These are phyloP conservation scores for Suillus occidentalis DNA, from an alignment of 768 basidiomycete species.

Conservation along the genomic window DNA sequence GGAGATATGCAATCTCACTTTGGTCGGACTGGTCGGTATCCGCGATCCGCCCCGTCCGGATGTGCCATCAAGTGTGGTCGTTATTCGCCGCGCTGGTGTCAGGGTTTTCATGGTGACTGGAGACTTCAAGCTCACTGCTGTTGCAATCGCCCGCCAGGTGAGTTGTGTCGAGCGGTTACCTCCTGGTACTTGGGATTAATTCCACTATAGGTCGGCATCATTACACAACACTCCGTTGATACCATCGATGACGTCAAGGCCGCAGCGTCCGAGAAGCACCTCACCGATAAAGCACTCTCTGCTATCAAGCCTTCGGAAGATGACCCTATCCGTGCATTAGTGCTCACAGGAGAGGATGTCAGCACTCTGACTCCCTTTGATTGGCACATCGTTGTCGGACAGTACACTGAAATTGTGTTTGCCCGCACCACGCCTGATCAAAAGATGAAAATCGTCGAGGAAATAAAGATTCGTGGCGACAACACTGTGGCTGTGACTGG, in stretches of 20 bases:
- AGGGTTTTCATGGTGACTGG: conserved; percentile 59
- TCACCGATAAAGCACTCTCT: conserved; percentile 13
- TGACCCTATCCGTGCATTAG: conserved; percentile 38
- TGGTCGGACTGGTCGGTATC: conserved; percentile 54
- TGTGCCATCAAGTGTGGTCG: conserved; percentile 44
- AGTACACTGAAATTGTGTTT: conserved; percentile 48
- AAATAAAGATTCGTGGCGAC: conserved; percentile 46
- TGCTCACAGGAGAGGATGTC: conserved; percentile 47
- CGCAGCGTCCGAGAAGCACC: conserved; percentile 17
- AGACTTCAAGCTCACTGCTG: conserved; percentile 54
- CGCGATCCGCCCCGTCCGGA: conserved; percentile 56
- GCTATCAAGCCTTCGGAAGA: conserved; percentile 38
- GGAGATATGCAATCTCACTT: conserved; percentile 40
- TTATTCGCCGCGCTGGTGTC: conserved; percentile 51
- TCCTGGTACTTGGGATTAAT: conserved; percentile 7
- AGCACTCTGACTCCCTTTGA: conserved; percentile 35
- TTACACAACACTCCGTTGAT: conserved; percentile 39
- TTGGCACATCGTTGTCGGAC: conserved; percentile 40
- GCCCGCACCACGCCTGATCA: conserved; percentile 57
- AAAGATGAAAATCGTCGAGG: conserved; percentile 57
- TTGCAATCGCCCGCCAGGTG: conserved; percentile 49
- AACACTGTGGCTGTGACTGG: conserved; percentile 55
- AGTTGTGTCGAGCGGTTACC: conserved; percentile 15
- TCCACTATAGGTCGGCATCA: conserved; percentile 38
- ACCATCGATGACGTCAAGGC: conserved; percentile 31